Base-by-base conservation (phyloP, 2,329 filamentous ascomycete genomes). In the Dissoconium aciculare region DNA sequence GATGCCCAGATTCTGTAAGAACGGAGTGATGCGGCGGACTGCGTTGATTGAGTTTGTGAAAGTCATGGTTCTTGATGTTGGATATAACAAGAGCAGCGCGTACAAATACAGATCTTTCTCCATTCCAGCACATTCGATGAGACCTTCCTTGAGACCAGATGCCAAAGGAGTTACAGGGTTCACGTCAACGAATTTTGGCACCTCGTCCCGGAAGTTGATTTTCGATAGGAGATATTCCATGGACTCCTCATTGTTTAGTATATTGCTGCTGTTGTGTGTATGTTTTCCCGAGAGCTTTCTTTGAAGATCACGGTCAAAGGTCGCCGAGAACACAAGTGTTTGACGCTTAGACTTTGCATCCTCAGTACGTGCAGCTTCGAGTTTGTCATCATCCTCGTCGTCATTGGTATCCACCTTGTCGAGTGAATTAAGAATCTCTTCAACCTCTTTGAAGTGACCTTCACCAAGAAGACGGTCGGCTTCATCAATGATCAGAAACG, bases 41-140 rank as follows among this genome's bases (percentile, higher is more conserved):
- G 87, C 79, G 31, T 80, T 81, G 54, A 98, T 94, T 26, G 85
- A 93, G 59, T 98, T 98, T 15, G 85, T 84, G 54, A 98, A 98
- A 28, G 98, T 74, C 3, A 98, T 65, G 0, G 82, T 84, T 17
- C 85, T 78, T 21, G 76, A 70, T 28, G 76, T 76, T 2, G 81
- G 75, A 50, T 93, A 79, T 34, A 92, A 72, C 2, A 94, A 67
- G 0, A 95, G 66, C 5, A 93, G 64, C 0, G 84, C 70, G 57
- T 98, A 98, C 24, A 95, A 74, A 43, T 87, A 95, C 6, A 98
- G 71, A 54, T 98, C 89, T 70, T 98, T 98, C 52, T 98, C 89
- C 58, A 84, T 85, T 4, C 83, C 82, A 23, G 73, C 78, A 49
- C 89, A 98, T 57, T 95, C 84, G 16, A 98, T 71, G 24, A 98